phyloP scores from a whole-genome alignment of 495 filamentous ascomycete species.

The Hypoxylon trugodes region DNA sequence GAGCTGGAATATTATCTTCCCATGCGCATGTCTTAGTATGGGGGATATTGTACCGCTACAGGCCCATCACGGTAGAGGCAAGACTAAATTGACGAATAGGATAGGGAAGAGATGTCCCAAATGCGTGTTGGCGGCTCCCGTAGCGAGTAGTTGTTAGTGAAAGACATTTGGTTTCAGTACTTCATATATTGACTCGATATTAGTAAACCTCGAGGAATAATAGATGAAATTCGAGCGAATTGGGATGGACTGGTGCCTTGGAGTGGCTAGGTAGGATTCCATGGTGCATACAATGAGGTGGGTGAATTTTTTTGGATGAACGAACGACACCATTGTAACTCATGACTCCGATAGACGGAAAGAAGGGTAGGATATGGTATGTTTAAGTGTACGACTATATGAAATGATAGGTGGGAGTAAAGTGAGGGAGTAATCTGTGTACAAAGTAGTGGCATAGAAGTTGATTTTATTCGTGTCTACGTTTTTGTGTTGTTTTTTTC shows the following conservation, averaged over 20 bases:
- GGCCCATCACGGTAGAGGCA: background rate
- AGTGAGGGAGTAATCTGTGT: background rate
- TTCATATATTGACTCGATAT: too few species aligned
- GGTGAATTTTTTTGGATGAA: background rate
- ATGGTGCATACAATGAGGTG: too few species aligned
- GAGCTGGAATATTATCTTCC: background rate
- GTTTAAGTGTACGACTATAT: too few species aligned
- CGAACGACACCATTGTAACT: too few species aligned
- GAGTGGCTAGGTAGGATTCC: too few species aligned
- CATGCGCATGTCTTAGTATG: background rate
- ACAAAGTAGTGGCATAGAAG: slow-evolving; percentile 15
- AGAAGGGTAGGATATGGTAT: slow-evolving; percentile 11
- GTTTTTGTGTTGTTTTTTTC: background rate
- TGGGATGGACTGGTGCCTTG: too few species aligned
- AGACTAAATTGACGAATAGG: background rate
- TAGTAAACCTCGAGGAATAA: too few species aligned
- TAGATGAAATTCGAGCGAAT: too few species aligned
- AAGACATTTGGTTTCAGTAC: too few species aligned
- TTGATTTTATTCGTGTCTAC: too few species aligned
- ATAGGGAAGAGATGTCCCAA: background rate
- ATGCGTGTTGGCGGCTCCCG: background rate
- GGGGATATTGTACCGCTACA: background rate
- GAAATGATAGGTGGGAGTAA: background rate
- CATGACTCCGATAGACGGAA: slow-evolving; percentile 7
- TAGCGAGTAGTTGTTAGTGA: background rate